A percentile compares a stretch with the other conserved stretches of the same genome.
Evolutionary conservation across 2,329 filamentous ascomycete species (phyloP).

Genomic region (Dactylellina haptotyla): DNA sequence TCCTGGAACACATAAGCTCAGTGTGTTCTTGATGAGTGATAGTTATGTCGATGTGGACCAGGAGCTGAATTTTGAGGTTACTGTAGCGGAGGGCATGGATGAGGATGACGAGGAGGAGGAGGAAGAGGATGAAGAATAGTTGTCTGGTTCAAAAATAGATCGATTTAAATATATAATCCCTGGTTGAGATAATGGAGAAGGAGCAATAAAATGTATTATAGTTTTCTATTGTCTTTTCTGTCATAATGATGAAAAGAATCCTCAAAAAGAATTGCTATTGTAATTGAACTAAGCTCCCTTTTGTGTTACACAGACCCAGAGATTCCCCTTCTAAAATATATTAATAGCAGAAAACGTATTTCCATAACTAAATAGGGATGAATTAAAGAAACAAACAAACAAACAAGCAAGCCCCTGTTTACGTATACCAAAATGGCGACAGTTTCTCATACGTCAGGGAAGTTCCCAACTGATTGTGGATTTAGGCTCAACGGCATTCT

Average conservation of each 20-base stretch:
- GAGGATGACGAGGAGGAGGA: conserved; percentile 89
- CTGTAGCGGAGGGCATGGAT: conserved; percentile 91
- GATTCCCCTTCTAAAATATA: too few species aligned
- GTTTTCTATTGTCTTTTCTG: neutral
- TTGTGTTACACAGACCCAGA: too few species aligned
- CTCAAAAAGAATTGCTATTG: neutral
- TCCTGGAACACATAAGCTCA: conserved; percentile 85
- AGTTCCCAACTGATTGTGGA: too few species aligned
- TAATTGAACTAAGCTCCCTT: too few species aligned
- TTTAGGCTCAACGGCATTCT: too few species aligned
- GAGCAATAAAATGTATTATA: conserved; percentile 5
- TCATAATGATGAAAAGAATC: neutral
- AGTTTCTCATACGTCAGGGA: too few species aligned
- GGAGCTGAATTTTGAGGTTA: conserved; percentile 86
- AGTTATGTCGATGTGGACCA: conserved; percentile 97
- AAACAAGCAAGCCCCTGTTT: too few species aligned
- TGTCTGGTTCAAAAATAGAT: too few species aligned
- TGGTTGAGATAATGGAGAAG: neutral
- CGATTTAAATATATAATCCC: neutral
- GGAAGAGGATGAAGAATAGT: conserved; percentile 67
- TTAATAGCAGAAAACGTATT: too few species aligned
- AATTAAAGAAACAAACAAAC: too few species aligned
- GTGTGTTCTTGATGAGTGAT: conserved; percentile 95
- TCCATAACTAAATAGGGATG: too few species aligned
- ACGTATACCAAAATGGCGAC: too few species aligned